A percentile compares a stretch with the other conserved stretches of the same genome.
phyloP scores from a whole-genome alignment of 1,284 basidiomycete genomes.

The Prillingera fragicola region DNA sequence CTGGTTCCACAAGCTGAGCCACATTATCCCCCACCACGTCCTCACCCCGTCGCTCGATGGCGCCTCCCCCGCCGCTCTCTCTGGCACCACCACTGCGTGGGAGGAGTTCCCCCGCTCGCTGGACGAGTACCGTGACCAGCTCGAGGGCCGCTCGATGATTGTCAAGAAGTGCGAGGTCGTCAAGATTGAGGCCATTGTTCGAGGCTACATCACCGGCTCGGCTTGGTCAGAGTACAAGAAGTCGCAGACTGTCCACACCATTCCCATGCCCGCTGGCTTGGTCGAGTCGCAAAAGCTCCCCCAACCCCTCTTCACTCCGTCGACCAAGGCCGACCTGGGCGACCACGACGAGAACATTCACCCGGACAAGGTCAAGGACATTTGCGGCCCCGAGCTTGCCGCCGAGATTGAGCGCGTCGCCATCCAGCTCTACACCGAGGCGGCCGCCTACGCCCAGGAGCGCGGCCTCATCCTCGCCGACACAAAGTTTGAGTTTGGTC shows the following conservation, averaged over 20 bases:
- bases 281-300: constrained; percentile 80
- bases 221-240: constrained; percentile 93
- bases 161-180: constrained; percentile 85
- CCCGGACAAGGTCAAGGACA: constrained; percentile 60
- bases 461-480: constrained; percentile 94
- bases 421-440: constrained; percentile 53
- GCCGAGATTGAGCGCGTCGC: constrained; percentile 46
- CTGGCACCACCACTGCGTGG: constrained; percentile 53
- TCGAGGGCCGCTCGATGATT: constrained; percentile 83
- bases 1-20: constrained; percentile 81
- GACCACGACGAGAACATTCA: constrained; percentile 97
- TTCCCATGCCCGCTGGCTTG: constrained; percentile 67
- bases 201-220: constrained; percentile 93
- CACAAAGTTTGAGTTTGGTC: constrained; percentile 84
- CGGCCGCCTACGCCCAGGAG: constrained; percentile 68
- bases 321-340: constrained; percentile 93
- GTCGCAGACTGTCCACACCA: constrained; percentile 81
- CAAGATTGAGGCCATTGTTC: constrained; percentile 93
- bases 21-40: constrained; percentile 81
- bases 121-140: constrained; percentile 56
- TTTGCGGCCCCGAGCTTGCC: constrained; percentile 47
- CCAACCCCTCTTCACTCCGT: constrained; percentile 87
- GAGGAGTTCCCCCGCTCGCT: constrained; percentile 65
- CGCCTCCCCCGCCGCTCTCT: constrained; percentile 12
- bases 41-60: constrained; percentile 55